Conservation (phyloP, 2,329 filamentous ascomycete species). For the Metarhizium anisopliae region DNA sequence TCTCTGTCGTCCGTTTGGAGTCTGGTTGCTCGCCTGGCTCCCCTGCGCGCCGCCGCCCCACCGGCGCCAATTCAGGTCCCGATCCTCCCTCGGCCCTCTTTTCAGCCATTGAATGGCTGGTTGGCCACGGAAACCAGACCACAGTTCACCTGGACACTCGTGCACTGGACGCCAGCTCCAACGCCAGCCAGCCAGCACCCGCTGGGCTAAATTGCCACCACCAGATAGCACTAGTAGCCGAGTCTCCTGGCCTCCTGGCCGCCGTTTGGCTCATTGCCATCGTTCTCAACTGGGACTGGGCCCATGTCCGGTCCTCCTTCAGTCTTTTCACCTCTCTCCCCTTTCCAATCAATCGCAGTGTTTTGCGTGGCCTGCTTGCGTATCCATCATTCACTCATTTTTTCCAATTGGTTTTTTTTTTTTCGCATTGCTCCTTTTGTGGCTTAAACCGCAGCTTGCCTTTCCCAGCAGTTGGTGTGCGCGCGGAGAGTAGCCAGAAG, state of each 20-base stretch:
- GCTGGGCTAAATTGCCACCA: too few relatives aligned
- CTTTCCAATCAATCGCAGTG: slow-evolving; percentile 2
- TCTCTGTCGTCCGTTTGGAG: too few relatives aligned
- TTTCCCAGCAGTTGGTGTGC: neutral
- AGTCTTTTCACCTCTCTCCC: slow-evolving; percentile 13
- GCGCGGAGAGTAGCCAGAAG: neutral
- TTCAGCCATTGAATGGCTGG: neutral
- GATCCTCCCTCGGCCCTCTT: neutral
- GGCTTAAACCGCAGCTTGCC: slow-evolving; percentile 2
- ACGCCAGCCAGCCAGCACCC: neutral
- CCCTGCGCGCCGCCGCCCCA: neutral
- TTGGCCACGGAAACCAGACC: neutral
- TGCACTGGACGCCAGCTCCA: neutral
- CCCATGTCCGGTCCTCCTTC: slow-evolving; percentile 3
- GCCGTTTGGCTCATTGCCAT: neutral
- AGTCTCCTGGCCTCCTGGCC: neutral
- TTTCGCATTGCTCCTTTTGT: slow-evolving; percentile 5
- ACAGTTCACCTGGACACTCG: neutral
- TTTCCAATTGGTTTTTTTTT: slow-evolving; percentile 1
- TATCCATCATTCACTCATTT: slow-evolving; percentile 3
- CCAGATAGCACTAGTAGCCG: too few relatives aligned
- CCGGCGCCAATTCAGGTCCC: neutral
- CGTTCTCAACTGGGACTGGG: neutral
- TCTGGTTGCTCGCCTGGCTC: neutral
- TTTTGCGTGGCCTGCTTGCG: neutral